These are phyloP conservation scores for Solanum hybrid DNA, from an alignment of 305 asterid genomes.

Conservation along the genomic window DNA sequence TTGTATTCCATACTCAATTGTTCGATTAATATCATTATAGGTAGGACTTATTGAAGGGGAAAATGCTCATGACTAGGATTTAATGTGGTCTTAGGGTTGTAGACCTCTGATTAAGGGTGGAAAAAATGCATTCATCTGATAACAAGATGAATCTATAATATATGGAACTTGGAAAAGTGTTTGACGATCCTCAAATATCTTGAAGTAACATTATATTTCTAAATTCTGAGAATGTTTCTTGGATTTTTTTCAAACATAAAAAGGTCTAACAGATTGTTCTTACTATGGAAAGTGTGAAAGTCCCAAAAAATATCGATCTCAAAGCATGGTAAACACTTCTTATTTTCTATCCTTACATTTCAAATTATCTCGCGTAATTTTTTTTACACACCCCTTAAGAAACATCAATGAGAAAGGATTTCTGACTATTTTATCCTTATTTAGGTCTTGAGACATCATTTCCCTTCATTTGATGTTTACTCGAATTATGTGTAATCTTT, in stretches of 20 bases:
- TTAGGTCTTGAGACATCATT: background rate
- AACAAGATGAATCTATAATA: background rate
- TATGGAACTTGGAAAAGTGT: background rate
- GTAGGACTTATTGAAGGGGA: too few species aligned
- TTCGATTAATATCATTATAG: too few species aligned
- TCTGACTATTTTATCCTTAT: background rate
- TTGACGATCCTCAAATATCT: background rate
- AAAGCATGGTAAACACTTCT: background rate
- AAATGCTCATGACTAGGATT: too few species aligned
- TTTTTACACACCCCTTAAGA: background rate
- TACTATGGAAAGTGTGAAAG: background rate
- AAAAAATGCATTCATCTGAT: too few species aligned
- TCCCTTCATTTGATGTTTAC: background rate
- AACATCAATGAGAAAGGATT: background rate
- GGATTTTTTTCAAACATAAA: background rate
- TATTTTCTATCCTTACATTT: too few species aligned
- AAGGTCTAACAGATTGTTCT: background rate
- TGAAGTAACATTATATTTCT: background rate
- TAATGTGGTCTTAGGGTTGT: background rate
- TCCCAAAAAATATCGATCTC: background rate
- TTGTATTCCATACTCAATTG: too few species aligned
- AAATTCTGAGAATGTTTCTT: too few species aligned
- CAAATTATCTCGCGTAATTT: too few species aligned
- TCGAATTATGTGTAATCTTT: background rate
- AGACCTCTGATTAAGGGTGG: background rate